phyloP scores from a whole-genome alignment of 352 stramenopile species.

The Phytophthora pinifolia region DNA sequence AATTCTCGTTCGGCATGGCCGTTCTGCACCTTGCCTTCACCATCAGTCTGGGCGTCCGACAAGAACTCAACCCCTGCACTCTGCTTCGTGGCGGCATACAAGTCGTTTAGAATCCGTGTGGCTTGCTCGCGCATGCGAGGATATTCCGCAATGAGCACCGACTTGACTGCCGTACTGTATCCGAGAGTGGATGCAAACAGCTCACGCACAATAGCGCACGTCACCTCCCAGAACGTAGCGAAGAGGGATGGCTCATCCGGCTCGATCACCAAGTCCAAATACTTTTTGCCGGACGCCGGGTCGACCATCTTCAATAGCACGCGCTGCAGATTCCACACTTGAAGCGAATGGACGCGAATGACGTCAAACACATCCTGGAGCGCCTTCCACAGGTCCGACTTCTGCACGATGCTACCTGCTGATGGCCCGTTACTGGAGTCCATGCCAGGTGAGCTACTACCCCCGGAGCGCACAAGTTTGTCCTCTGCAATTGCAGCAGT shows the following conservation, averaged over 20 bases:
- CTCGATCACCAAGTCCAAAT: slow-evolving; percentile 71
- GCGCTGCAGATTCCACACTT: slow-evolving; percentile 89
- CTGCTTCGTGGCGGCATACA: slow-evolving; percentile 56
- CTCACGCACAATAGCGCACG: slow-evolving; percentile 73
- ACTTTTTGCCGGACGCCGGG: slow-evolving; percentile 40
- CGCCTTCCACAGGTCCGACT: slow-evolving; percentile 79
- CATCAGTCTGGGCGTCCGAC: background rate
- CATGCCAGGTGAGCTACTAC: slow-evolving; percentile 13
- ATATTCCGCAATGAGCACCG: slow-evolving; percentile 73
- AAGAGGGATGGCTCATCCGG: slow-evolving; percentile 80
- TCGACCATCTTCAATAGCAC: slow-evolving; percentile 82
- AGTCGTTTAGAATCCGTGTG: slow-evolving; percentile 57
- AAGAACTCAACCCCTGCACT: slow-evolving; percentile 31
- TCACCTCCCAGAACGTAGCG: slow-evolving; percentile 86
- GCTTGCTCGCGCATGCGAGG: slow-evolving; percentile 80
- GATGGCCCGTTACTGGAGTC: slow-evolving; percentile 36
- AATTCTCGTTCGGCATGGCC: slow-evolving; percentile 8
- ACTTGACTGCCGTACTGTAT: slow-evolving; percentile 64
- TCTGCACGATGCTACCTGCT: slow-evolving; percentile 39
- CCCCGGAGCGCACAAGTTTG: slow-evolving; percentile 41
- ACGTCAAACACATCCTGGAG: slow-evolving; percentile 79
- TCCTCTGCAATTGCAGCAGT: slow-evolving; percentile 59
- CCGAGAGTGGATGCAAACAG: slow-evolving; percentile 60
- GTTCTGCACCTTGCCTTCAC: background rate
- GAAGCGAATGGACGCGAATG: slow-evolving; percentile 62